Base-by-base conservation (phyloP, 2,329 filamentous ascomycete genomes). In the Cladophialophora yegresii region DNA sequence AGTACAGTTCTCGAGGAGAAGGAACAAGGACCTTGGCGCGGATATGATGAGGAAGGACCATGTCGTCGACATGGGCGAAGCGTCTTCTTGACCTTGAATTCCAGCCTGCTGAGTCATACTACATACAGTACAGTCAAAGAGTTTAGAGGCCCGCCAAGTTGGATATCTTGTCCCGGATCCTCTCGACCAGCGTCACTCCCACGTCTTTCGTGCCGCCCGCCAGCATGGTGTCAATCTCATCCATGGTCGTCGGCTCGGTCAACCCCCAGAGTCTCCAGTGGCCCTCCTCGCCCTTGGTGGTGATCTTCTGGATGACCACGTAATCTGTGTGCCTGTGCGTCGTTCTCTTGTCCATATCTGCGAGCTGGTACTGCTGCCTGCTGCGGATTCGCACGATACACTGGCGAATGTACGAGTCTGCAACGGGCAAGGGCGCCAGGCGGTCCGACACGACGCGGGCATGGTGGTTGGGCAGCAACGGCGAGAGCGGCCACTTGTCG, bases 231-330 rank as follows among this genome's bases (percentile, higher is more conserved):
- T 69, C 63, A 10, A 70, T 57, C 40, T 71, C 64, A 32, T 66
- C 54, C 33, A 64, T 54, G 8, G 58, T 64, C 43, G 43, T 54
- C 22, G 69, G 69, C 16, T 70, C 61, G 16, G 65, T 61, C 3
- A 68, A 63, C 30, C 82, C 82, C 82, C 82, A 84, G 57, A 83
- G 72, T 67, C 77, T 79, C 82, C 82, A 84, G 16, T 75, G 72
- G 12, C 75, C 74, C 47, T 79, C 73, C 64, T 77, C 73, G 8
- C 79, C 77, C 32, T 74, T 74, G 71, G 77, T 74, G 40, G 77
- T 71, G 36, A 79, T 67, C 71, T 79, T 77, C 73, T 84, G 82
- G 26, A 84, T 70, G 13, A 84, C 82, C 32, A 84, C 69, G 66
- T 84, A 83, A 71, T 84, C 82, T 1, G 74, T 76, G 32, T 60